Conservation (phyloP, 805 yeast genomes). For the Cyberlindnera saturnus region DNA sequence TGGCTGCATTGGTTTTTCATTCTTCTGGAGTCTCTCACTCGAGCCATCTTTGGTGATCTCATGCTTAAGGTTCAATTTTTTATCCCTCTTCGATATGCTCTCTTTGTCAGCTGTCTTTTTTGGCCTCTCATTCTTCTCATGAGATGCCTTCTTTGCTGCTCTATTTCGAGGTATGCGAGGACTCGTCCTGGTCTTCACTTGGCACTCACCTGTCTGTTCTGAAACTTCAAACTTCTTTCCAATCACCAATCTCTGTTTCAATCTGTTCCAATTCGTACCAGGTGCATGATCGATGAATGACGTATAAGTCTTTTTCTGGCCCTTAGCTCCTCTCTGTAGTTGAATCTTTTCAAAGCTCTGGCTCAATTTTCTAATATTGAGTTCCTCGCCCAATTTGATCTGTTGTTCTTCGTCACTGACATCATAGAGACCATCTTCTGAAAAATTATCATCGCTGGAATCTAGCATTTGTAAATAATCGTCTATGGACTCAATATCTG, state of each 20-base stretch:
- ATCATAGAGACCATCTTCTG: not conserved
- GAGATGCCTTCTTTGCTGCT: not conserved
- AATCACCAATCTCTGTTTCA: not conserved
- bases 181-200: no score
- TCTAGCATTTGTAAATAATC: not conserved
- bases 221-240: not conserved
- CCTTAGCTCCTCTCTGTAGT: not conserved
- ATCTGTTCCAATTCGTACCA: not conserved
- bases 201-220: not conserved
- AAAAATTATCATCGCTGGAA: not conserved
- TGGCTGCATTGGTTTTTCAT: no score
- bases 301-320: not conserved
- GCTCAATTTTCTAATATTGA: not conserved
- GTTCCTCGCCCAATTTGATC: constrained; percentile 10
- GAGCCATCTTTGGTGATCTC: no score
- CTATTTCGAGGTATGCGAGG: no score
- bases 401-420: constrained; percentile 15
- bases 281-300: not conserved
- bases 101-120: not conserved
- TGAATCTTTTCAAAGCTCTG: not conserved
- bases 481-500: not conserved
- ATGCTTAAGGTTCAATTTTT: not conserved
- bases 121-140: not conserved
- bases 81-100: not conserved
- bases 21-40: no score